phyloP scores from a whole-genome alignment of 2,329 filamentous ascomycete species.

The Eutypella sp. region DNA sequence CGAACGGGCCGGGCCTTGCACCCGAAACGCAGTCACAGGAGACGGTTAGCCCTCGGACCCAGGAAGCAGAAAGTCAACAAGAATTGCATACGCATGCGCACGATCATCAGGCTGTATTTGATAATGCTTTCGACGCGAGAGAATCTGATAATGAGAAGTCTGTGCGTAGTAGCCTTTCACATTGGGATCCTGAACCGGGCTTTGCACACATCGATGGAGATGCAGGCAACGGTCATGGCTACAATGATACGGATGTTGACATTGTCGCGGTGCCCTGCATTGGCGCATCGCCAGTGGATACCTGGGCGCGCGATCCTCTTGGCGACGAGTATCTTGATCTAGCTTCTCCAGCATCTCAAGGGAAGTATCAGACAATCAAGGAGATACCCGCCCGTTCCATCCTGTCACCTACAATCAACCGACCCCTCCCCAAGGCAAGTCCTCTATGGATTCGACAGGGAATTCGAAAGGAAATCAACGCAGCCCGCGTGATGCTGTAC shows the following conservation, averaged over 20 bases:
- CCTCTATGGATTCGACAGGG: slow-evolving; percentile 51
- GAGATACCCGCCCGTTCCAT: slow-evolving; percentile 26
- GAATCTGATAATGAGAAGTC: slow-evolving; percentile 13
- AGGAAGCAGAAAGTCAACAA: background rate
- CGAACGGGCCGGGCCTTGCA: background rate
- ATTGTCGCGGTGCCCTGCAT: slow-evolving; percentile 50
- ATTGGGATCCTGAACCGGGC: slow-evolving; percentile 30
- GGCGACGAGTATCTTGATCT: slow-evolving; percentile 42
- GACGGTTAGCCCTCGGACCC: background rate
- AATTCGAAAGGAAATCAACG: slow-evolving; percentile 41
- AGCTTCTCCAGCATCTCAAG: slow-evolving; percentile 12
- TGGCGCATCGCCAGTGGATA: slow-evolving; percentile 46
- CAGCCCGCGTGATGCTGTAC: slow-evolving; percentile 48
- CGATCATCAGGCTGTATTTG: background rate
- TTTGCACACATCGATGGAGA: slow-evolving; percentile 40
- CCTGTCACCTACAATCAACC: slow-evolving; percentile 28
- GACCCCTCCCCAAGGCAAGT: slow-evolving; percentile 25
- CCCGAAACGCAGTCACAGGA: slow-evolving; percentile 7
- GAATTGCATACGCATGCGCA: background rate
- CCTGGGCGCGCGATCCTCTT: slow-evolving; percentile 47
- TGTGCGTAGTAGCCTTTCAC: slow-evolving; percentile 20
- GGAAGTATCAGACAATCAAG: slow-evolving; percentile 24
- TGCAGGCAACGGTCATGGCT: slow-evolving; percentile 34
- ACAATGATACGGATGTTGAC: slow-evolving; percentile 51
- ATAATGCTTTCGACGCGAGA: background rate